Base-by-base conservation (phyloP, 352 stramenopile genomes). In the Blastocystis sp. region DNA sequence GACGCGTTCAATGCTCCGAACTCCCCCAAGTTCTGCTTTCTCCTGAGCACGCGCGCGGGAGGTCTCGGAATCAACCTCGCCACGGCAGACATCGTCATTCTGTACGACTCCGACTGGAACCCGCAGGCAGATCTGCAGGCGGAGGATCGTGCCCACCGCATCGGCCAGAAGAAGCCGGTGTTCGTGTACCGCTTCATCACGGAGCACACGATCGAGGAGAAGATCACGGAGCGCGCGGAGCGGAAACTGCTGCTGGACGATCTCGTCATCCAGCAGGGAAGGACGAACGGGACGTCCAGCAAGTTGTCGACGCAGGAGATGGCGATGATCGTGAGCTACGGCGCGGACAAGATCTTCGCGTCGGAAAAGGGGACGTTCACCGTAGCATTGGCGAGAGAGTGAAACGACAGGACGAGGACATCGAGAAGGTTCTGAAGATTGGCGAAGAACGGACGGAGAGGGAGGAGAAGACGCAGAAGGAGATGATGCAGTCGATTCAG, bases 231-330 rank as follows among this genome's bases (percentile, higher is more conserved):
- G 87, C 94, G 96, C 79, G 96, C 96, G 0, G 96, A 96, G 56
- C 93, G 97, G 67, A 99, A 99, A 90, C 89, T 98, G 32, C 97
- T 98, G 81, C 90, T 96, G 88, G 97, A 99, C 88, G 96, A 96
- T 1, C 95, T 96, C 27, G 97, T 99, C 48, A 98, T 99, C 87
- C 96, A 99, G 89, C 95, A 99, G 86, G 95, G 29, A 34, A n/a
- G 61, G 18, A 34, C 24, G 4, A 49, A 46, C 24, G 18, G 21
- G 6, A 14, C 36, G 24, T 34, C 11, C 38, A 11, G 1, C 3
- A 67, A 67, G 11, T 44, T 42, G 4, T 67, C 57, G 38, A 36
- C 32, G 21, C 32, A 14, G 3, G 32, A 67, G 32, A 42, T 44
- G 57, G 57, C n/a, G 38, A 67, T 32, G 8, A 67, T 67, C 4